phyloP scores from a whole-genome alignment of 2,329 filamentous ascomycete species.

The Verticillium longisporum region DNA sequence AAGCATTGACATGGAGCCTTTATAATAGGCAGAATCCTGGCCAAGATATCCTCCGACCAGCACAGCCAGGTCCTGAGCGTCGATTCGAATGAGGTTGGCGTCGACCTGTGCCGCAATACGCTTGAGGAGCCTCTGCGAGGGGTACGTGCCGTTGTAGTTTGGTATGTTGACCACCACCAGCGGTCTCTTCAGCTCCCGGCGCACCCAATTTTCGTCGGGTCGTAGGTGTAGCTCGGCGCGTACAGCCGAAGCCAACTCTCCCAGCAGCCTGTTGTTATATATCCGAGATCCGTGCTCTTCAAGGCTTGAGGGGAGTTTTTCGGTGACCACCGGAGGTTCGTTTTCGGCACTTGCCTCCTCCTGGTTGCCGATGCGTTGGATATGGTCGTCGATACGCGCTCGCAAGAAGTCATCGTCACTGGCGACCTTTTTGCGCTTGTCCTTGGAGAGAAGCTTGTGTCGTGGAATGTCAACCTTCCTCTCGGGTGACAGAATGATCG shows the following conservation, averaged over 20 bases:
- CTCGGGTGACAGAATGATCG: neutral
- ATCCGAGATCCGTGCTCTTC: slow-evolving; percentile 2
- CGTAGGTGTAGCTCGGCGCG: slow-evolving; percentile 21
- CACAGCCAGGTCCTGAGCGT: slow-evolving; percentile 63
- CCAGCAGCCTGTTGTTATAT: slow-evolving; percentile 7
- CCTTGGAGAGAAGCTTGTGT: neutral
- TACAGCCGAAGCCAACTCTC: slow-evolving; percentile 23
- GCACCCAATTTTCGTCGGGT: slow-evolving; percentile 11
- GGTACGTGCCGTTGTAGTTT: slow-evolving; percentile 21
- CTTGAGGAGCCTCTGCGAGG: slow-evolving; percentile 40
- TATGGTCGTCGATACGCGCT: neutral
- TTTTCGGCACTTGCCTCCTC: neutral
- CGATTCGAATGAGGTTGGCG: slow-evolving; percentile 62
- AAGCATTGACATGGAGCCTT: slow-evolving; percentile 44
- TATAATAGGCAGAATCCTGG: slow-evolving; percentile 43
- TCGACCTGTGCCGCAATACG: slow-evolving; percentile 53
- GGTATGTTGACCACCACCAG: slow-evolving; percentile 26
- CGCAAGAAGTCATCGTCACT: neutral
- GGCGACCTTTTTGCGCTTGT: neutral
- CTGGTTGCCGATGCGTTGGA: neutral
- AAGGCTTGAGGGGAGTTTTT: neutral
- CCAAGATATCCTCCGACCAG: slow-evolving; percentile 65
- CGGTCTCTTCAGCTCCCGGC: slow-evolving; percentile 20
- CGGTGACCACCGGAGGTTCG: neutral
- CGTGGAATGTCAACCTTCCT: neutral